Conservation (phyloP, 1,284 basidiomycete genomes). For the Sporisorium reilianum region DNA sequence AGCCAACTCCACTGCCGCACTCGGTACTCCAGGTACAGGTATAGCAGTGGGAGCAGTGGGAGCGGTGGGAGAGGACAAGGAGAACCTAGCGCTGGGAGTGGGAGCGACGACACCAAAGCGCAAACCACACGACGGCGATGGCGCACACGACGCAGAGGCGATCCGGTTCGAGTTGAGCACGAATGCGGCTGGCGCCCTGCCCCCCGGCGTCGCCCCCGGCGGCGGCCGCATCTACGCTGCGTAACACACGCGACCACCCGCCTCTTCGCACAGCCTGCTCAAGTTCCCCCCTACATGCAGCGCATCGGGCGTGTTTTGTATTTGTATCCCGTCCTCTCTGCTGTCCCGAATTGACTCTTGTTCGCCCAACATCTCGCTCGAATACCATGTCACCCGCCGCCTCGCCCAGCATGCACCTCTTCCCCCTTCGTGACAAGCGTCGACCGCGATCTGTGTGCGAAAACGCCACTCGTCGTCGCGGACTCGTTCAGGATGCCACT, state of each 20-base stretch:
- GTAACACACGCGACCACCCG: too few species aligned
- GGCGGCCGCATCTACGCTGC: conserved; percentile 41
- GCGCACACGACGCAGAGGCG: not conserved
- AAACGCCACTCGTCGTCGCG: too few species aligned
- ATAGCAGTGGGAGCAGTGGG: not conserved
- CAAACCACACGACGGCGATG: too few species aligned
- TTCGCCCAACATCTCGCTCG: too few species aligned
- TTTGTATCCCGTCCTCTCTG: conserved; percentile 4
- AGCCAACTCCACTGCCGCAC: not conserved
- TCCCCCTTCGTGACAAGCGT: too few species aligned
- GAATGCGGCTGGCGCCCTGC: not conserved
- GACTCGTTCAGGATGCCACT: too few species aligned
- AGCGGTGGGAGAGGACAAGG: not conserved
- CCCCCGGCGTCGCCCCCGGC: conserved; percentile 47
- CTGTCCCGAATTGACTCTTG: not conserved
- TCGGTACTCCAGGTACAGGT: not conserved
- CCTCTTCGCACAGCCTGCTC: too few species aligned
- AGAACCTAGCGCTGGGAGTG: not conserved
- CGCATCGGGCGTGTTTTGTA: too few species aligned
- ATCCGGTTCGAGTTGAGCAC: conserved; percentile 8
- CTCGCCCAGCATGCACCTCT: too few species aligned
- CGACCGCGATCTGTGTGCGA: too few species aligned
- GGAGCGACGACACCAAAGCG: not conserved
- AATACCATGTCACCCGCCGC: too few species aligned
- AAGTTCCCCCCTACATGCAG: too few species aligned